Evolutionary conservation across 2,329 filamentous ascomycete genomes (phyloP).

Genomic region (Diaporthe sp.): DNA sequence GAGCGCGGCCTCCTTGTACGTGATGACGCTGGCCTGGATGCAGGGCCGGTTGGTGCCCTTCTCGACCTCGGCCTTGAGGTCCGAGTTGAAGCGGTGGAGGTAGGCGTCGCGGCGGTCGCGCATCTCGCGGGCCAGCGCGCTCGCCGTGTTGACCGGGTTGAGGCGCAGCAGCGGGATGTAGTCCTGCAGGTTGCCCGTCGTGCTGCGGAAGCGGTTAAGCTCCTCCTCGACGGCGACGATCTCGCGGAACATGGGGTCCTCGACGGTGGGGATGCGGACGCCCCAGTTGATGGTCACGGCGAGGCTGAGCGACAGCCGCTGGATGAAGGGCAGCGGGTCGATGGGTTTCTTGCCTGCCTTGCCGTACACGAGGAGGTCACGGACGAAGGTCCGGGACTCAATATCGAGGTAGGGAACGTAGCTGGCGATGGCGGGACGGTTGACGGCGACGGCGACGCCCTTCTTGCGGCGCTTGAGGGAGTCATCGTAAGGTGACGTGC

Average conservation of each 20-base stretch:
- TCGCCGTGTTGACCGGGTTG: constrained; percentile 37
- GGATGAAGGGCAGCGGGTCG: constrained; percentile 39
- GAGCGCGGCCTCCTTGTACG: constrained; percentile 39
- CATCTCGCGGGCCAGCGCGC: constrained; percentile 36
- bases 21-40: constrained; percentile 41
- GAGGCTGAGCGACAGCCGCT: constrained; percentile 41
- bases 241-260: constrained; percentile 41
- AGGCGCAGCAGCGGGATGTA: constrained; percentile 40
- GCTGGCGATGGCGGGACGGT: constrained; percentile 73
- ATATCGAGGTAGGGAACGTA: constrained; percentile 79
- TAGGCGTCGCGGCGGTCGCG: constrained; percentile 38
- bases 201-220: constrained; percentile 41
- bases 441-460: constrained; percentile 75
- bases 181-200: constrained; percentile 40
- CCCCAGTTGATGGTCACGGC: constrained; percentile 43
- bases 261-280: constrained; percentile 40
- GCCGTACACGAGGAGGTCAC: constrained; percentile 65
- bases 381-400: constrained; percentile 69
- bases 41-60: constrained; percentile 37
- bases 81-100: constrained; percentile 32
- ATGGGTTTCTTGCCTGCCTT: constrained; percentile 60
- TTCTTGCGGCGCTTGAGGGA: constrained; percentile 75
- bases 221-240: constrained; percentile 43
- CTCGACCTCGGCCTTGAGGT: constrained; percentile 34
- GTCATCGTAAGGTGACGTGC: constrained; percentile 78